Percentiles rank a stretch among this genome's conserved stretches.
Conservation (phyloP, 2,329 filamentous ascomycete species). For the Aspergillus pseudoglaucus region DNA sequence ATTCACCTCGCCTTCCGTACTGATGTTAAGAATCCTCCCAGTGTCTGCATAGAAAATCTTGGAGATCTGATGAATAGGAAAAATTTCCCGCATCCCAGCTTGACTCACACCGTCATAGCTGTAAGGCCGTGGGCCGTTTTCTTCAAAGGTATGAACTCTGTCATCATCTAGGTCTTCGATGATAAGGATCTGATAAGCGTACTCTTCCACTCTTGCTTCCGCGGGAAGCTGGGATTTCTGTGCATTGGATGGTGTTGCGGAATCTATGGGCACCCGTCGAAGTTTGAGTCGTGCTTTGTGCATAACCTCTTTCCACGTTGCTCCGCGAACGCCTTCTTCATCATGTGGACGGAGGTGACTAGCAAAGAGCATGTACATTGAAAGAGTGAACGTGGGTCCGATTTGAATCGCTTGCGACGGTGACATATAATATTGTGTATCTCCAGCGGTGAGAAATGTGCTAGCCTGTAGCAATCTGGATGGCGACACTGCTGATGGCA, state of each 20-base stretch:
- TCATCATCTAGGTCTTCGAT: constrained; percentile 75
- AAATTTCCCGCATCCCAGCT: constrained; percentile 60
- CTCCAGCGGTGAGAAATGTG: constrained; percentile 79
- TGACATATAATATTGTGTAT: constrained; percentile 69
- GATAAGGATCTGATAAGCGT: constrained; percentile 72
- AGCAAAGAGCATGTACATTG: constrained; percentile 90
- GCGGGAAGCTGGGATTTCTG: constrained; percentile 23
- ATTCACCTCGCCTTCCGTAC: constrained; percentile 59
- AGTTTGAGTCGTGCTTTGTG: constrained; percentile 86
- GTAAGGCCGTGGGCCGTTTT: constrained; percentile 50
- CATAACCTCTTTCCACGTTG: constrained; percentile 93
- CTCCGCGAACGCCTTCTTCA: constrained; percentile 53
- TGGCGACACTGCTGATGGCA: constrained; percentile 79
- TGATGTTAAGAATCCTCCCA: constrained; percentile 81
- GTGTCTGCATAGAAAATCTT: constrained; percentile 94
- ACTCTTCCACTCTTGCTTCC: constrained; percentile 53
- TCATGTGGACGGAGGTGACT: constrained; percentile 61
- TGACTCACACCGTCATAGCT: constrained; percentile 54
- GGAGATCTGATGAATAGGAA: constrained; percentile 69
- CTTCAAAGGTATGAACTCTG: constrained; percentile 60
- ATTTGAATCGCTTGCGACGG: constrained; percentile 66
- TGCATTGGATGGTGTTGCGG: constrained; percentile 30
- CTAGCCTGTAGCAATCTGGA: constrained; percentile 88
- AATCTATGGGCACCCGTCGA: constrained; percentile 59
- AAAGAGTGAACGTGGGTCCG: constrained; percentile 77